phyloP scores from a whole-genome alignment of 306 rosid genomes.

The Trifolium repens region DNA sequence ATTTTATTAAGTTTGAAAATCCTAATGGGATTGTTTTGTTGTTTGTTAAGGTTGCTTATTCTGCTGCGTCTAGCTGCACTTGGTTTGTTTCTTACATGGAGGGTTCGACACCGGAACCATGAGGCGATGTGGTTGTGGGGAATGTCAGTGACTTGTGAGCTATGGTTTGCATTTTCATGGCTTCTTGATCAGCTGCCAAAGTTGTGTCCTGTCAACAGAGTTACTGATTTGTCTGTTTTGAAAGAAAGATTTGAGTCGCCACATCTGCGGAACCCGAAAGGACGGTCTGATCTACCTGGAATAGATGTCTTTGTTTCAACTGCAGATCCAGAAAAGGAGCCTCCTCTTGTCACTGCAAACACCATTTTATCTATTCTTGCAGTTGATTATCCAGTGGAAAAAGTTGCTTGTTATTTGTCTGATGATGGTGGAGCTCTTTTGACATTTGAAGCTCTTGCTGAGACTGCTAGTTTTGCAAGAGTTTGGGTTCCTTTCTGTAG shows the following conservation, averaged over 20 bases:
- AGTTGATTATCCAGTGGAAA: conserved; percentile 80
- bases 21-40: neutral
- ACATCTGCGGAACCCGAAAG: conserved; percentile 78
- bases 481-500: conserved; percentile 86
- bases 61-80: conserved; percentile 69
- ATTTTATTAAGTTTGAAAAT: neutral
- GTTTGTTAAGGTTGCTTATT: conserved; percentile 64
- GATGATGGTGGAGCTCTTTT: conserved; percentile 88
- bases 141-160: conserved; percentile 78
- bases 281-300: conserved; percentile 82
- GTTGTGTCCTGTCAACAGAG: conserved; percentile 83
- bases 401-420: conserved; percentile 82
- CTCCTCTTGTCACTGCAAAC: conserved; percentile 86
- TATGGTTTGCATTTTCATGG: conserved; percentile 92
- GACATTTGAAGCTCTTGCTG: conserved; percentile 88
- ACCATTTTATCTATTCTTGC: conserved; percentile 89
- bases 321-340: conserved; percentile 89
- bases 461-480: conserved; percentile 82
- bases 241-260: conserved; percentile 78
- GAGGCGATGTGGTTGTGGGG: conserved; percentile 95
- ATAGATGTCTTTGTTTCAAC: conserved; percentile 90
- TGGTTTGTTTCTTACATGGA: conserved; percentile 79
- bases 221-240: conserved; percentile 73
- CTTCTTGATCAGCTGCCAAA: conserved; percentile 84
- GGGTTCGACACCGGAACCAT: conserved; percentile 74